These are phyloP conservation scores for Boletus sp. DNA, from an alignment of 1,284 basidiomycete genomes.

Conservation along the genomic window DNA sequence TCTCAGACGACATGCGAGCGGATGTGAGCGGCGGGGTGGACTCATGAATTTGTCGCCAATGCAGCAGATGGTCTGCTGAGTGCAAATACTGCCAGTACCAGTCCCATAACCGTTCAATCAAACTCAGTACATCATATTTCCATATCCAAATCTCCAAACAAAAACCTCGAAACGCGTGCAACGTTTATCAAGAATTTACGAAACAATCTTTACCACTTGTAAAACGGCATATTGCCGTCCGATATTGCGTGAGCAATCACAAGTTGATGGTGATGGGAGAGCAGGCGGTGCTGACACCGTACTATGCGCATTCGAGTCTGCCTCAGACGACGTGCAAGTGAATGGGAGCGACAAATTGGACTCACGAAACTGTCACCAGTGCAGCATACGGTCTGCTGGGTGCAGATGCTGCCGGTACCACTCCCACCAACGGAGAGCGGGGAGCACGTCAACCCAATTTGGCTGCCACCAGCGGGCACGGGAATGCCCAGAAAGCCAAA, in stretches of 20 bases:
- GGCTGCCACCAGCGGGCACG: not conserved
- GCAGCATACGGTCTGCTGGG: slow-evolving; percentile 19
- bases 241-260: not conserved
- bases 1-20: too few species aligned
- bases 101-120: not conserved
- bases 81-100: too few species aligned
- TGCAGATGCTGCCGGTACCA: slow-evolving; percentile 6
- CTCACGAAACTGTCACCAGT: slow-evolving; percentile 15
- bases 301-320: not conserved
- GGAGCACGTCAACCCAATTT: slow-evolving; percentile 16
- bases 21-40: too few species aligned
- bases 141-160: not conserved
- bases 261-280: slow-evolving; percentile 9
- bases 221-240: not conserved
- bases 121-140: not conserved
- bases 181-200: not conserved
- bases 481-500: not conserved
- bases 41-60: too few species aligned
- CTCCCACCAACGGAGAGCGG: not conserved
- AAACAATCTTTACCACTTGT: not conserved
- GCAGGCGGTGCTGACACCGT: slow-evolving; percentile 15
- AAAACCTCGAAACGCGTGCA: not conserved
- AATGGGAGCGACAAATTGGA: not conserved
- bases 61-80: too few species aligned
- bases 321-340: not conserved